Percentiles rank a stretch among this genome's conserved stretches.
Conservation (phyloP, 108 stramenopile genomes). For the Conticribra guillardii region DNA sequence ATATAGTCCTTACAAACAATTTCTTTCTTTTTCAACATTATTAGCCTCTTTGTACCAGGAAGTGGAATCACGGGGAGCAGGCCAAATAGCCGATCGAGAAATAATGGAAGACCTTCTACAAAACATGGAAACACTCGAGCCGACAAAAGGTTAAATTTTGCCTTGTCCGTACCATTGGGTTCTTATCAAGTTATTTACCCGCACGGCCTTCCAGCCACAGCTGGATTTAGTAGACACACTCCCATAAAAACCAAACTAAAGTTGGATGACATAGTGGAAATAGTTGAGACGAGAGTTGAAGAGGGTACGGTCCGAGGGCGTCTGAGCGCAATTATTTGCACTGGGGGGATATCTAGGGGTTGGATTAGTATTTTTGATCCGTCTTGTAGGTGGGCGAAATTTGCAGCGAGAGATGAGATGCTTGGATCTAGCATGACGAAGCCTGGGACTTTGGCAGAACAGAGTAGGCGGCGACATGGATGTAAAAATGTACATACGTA, state of each 20-base stretch:
- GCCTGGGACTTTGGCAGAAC: background rate
- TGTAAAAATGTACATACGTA: too few species aligned
- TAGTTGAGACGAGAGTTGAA: conserved; percentile 7
- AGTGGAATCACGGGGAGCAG: background rate
- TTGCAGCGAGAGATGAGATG: background rate
- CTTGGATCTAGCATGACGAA: too few species aligned
- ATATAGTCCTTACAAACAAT: too few species aligned
- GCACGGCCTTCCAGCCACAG: conserved; percentile 10
- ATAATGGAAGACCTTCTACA: background rate
- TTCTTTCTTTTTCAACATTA: too few species aligned
- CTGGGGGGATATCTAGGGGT: background rate
- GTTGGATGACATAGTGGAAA: background rate
- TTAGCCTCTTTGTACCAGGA: background rate
- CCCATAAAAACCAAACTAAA: background rate
- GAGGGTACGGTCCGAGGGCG: conserved; percentile 6
- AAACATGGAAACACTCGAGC: background rate
- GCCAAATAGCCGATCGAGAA: background rate
- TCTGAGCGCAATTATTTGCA: background rate
- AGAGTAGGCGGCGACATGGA: background rate
- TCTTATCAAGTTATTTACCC: conserved; percentile 9
- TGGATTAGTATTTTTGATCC: conserved; percentile 13
- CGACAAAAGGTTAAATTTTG: background rate
- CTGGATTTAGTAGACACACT: conserved; percentile 1
- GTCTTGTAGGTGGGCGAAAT: conserved; percentile 5
- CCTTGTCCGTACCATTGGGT: conserved; percentile 10